phyloP scores from a whole-genome alignment of 2,329 filamentous ascomycete species.

The Paramyrothecium sp. region DNA sequence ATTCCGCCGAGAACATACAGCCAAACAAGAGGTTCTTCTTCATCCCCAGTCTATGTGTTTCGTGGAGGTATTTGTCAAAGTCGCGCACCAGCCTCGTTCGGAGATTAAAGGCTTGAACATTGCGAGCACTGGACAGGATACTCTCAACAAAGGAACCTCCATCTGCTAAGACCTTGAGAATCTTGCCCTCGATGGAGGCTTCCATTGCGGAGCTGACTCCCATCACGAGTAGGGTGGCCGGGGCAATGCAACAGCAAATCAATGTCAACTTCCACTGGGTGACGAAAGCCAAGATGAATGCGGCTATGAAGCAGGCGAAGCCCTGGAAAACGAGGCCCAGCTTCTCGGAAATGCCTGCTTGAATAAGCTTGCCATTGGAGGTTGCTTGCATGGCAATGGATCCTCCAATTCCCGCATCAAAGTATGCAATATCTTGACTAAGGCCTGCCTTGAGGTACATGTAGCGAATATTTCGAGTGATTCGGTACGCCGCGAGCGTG shows the following conservation, averaged over 20 bases:
- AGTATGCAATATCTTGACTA: slow-evolving; percentile 44
- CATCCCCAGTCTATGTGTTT: not conserved
- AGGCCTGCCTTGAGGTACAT: slow-evolving; percentile 45
- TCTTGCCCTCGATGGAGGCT: slow-evolving; percentile 23
- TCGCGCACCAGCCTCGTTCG: slow-evolving; percentile 27
- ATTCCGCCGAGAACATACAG: slow-evolving; percentile 20
- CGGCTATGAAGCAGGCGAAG: slow-evolving; percentile 15
- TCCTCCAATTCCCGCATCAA: slow-evolving; percentile 33
- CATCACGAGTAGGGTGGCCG: slow-evolving; percentile 1
- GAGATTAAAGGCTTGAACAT: slow-evolving; percentile 37
- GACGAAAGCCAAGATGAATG: slow-evolving; percentile 30
- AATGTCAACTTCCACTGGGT: slow-evolving; percentile 40
- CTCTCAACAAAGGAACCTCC: slow-evolving; percentile 28
- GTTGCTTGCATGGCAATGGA: slow-evolving; percentile 37
- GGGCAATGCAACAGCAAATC: slow-evolving; percentile 15
- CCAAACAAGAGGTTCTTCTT: slow-evolving; percentile 11
- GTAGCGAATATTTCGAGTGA: slow-evolving; percentile 40
- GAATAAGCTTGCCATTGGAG: slow-evolving; percentile 33
- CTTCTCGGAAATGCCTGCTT: slow-evolving; percentile 30
- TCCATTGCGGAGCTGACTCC: slow-evolving; percentile 10
- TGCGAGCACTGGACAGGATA: slow-evolving; percentile 30
- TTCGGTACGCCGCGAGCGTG: slow-evolving; percentile 44
- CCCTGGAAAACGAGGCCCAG: slow-evolving; percentile 27
- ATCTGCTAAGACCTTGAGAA: slow-evolving; percentile 25
- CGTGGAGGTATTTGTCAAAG: slow-evolving; percentile 30